Evolutionary conservation across 2,329 filamentous ascomycete species (phyloP).

Genomic region (Fusarium nodosum): DNA sequence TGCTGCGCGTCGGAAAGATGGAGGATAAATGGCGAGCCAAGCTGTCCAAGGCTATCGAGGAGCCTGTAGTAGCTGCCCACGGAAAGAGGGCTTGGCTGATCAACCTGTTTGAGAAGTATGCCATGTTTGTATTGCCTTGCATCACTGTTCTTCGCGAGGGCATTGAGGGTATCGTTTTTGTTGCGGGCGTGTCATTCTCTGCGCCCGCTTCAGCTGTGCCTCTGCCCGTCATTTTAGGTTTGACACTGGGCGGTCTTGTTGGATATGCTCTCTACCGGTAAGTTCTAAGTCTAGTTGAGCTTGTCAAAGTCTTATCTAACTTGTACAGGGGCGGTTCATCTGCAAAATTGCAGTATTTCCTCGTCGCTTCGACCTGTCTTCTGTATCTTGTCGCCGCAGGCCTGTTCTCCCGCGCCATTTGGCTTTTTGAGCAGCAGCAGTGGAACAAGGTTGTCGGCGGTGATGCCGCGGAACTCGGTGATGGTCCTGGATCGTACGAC

Average conservation of each 20-base stretch:
- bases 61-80: slow-evolving; percentile 59
- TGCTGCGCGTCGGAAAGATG: slow-evolving; percentile 85
- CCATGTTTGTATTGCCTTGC: slow-evolving; percentile 89
- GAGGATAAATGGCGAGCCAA: slow-evolving; percentile 89
- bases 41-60: slow-evolving; percentile 77
- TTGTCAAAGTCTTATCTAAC: slow-evolving; percentile 4
- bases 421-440: slow-evolving; percentile 78
- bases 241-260: slow-evolving; percentile 74
- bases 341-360: slow-evolving; percentile 74
- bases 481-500: slow-evolving; percentile 82
- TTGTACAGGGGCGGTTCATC: slow-evolving; percentile 58
- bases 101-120: slow-evolving; percentile 80
- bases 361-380: slow-evolving; percentile 85
- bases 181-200: slow-evolving; percentile 84
- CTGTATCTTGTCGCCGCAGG: slow-evolving; percentile 88
- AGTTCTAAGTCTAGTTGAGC: slow-evolving; percentile 28
- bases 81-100: slow-evolving; percentile 65
- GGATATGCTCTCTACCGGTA: slow-evolving; percentile 85
- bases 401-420: slow-evolving; percentile 82
- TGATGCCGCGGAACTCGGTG: slow-evolving; percentile 64
- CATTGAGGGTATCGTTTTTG: slow-evolving; percentile 89
- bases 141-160: slow-evolving; percentile 88
- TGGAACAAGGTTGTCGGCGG: slow-evolving; percentile 77
- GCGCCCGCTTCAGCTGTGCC: slow-evolving; percentile 82
- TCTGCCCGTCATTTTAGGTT: slow-evolving; percentile 78